Evolutionary conservation across 345 rosid genomes (phyloP).

Genomic region (Populus nigra): DNA sequence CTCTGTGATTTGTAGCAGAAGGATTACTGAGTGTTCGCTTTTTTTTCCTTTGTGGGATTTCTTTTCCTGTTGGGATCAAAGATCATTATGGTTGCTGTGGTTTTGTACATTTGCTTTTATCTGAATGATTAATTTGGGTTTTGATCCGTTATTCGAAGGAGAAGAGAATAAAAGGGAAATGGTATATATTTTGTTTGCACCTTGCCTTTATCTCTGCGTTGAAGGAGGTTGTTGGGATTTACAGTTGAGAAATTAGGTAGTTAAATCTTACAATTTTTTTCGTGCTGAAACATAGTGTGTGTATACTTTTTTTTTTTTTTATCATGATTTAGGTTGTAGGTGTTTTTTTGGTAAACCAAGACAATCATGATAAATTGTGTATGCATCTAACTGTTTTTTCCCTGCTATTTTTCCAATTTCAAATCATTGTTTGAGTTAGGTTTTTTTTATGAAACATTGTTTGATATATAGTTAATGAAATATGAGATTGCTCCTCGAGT

Average conservation of each 20-base stretch:
- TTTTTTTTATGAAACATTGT: too few species aligned
- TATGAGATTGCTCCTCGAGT: background rate
- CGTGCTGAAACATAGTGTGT: background rate
- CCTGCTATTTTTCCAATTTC: background rate
- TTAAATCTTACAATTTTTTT: background rate
- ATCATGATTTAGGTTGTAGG: background rate
- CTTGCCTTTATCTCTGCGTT: background rate
- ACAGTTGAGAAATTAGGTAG: background rate
- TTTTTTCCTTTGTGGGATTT: background rate
- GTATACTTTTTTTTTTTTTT: background rate
- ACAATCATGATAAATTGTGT: background rate
- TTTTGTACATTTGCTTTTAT: background rate
- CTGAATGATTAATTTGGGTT: slow-evolving; percentile 7
- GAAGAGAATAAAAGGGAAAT: background rate
- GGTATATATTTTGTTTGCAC: background rate
- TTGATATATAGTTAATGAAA: background rate
- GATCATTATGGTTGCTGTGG: background rate
- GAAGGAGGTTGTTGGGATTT: slow-evolving; percentile 3
- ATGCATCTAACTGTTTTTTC: background rate
- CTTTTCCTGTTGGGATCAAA: background rate
- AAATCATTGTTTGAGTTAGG: background rate
- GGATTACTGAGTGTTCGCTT: background rate
- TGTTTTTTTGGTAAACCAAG: background rate
- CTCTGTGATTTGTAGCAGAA: background rate
- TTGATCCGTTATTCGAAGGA: background rate